phyloP scores from a whole-genome alignment of 441 rosid genomes.

The Euphorbia schlechtendalii region DNA sequence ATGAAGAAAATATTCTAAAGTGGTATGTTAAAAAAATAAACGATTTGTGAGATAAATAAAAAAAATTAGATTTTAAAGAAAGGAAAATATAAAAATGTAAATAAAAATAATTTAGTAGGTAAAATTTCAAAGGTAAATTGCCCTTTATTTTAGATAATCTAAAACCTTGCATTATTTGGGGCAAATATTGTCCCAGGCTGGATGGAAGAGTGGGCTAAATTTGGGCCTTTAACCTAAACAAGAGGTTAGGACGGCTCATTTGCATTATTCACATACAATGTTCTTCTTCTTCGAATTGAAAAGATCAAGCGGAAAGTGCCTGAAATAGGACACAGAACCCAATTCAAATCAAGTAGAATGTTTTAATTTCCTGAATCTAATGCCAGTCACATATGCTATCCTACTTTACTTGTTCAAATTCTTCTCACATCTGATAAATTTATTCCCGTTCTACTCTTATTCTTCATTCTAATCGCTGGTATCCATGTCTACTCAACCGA shows the following conservation, averaged over 20 bases:
- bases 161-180: no score
- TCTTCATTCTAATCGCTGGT: background rate
- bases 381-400: background rate
- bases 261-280: background rate
- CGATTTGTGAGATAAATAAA: no score
- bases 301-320: background rate
- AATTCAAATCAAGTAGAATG: background rate
- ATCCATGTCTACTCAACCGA: constrained; percentile 18
- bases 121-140: no score
- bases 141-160: no score
- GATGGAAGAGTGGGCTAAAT: background rate
- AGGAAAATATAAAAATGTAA: no score
- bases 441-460: background rate
- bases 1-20: no score
- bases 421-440: constrained; percentile 1
- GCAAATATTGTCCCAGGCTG: background rate
- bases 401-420: background rate
- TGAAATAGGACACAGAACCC: background rate
- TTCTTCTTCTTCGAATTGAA: background rate
- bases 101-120: no score
- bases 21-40: no score
- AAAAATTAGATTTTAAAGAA: no score
- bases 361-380: background rate
- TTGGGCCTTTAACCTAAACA: background rate
- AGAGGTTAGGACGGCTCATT: no score